Percentiles rank a stretch among this genome's conserved stretches.
These are phyloP conservation scores for Epichloe bromicola DNA, from an alignment of 2,329 filamentous ascomycete genomes.

Conservation along the genomic window DNA sequence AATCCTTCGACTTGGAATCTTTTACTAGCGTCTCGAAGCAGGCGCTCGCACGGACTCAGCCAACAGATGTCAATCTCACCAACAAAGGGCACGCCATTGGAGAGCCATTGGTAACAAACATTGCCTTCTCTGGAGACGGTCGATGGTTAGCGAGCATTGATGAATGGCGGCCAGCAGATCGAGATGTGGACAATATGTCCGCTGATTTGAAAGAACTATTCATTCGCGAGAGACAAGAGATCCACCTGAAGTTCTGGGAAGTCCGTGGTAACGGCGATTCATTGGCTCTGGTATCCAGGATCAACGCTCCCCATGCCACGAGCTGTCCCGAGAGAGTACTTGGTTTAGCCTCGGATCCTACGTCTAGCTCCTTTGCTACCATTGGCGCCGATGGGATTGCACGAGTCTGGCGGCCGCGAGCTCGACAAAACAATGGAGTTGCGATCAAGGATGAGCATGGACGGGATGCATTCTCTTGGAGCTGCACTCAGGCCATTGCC, in stretches of 20 bases:
- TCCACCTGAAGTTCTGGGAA: constrained; percentile 85
- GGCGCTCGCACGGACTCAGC: constrained; percentile 76
- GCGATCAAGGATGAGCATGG: constrained; percentile 45
- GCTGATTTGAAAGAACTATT: constrained; percentile 29
- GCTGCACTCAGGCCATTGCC: constrained; percentile 46
- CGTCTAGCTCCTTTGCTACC: constrained; percentile 62
- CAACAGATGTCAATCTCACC: constrained; percentile 66
- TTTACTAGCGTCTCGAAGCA: constrained; percentile 73
- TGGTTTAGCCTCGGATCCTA: constrained; percentile 59
- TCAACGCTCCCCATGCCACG: constrained; percentile 68
- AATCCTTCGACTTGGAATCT: constrained; percentile 74
- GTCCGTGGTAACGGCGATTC: constrained; percentile 40
- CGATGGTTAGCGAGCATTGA: constrained; percentile 87
- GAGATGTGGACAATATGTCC: constrained; percentile 45
- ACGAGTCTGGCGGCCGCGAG: constrained; percentile 68
- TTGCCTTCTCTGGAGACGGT: constrained; percentile 69
- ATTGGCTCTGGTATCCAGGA: constrained; percentile 68
- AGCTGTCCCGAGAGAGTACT: constrained; percentile 47
- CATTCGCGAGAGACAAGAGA: constrained; percentile 47
- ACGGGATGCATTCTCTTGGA: constrained; percentile 59
- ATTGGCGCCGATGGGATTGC: constrained; percentile 69
- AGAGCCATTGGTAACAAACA: constrained; percentile 63
- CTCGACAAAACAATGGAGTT: constrained; percentile 54
- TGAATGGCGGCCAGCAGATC: constrained; percentile 66
- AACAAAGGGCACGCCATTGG: constrained; percentile 57